Evolutionary conservation across 805 yeast genomes (phyloP), one percentile per base, ranked within the genome.

Genomic region (Lachancea waltii): DNA sequence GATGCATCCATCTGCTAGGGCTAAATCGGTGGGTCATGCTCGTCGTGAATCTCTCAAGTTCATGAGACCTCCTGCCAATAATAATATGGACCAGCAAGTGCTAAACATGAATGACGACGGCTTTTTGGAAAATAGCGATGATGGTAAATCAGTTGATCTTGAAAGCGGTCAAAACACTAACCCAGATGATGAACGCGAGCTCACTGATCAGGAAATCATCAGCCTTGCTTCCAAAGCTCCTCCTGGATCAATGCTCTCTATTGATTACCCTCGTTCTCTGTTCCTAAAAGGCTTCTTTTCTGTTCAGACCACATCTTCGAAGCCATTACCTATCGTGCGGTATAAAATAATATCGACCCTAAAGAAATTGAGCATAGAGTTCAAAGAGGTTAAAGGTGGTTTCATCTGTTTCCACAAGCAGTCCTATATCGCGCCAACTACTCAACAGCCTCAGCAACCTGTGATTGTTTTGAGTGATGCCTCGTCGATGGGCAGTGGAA

Each of bases 231-330:
- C 72, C 11, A 64, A 65, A 43, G 87, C 94, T 10, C 74, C 78
- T 40, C 76, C 81, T 2, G 85, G 85, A 39, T 64, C 82, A 11
- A 87, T 89, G 96, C 95, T 94, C 19, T 86, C 96, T 0, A 86
- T 90, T 58, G 96, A 89, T 54, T 85, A 79, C 56, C 95, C 96
- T 43, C 82, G 82, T 63, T 89, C 95, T 2, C 72, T 89, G 47
- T 87, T 86, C 67, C 70, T 89, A 58, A 85, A 87, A 57, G 97
- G 97, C 1, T 89, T 90, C 55, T 89, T 89, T 63, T 80, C 90
- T 43, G 97, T 89, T 34, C 96, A 89, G 63, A 85, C 95, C 1
- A 89, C 97, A 0, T 86, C 96, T 2, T 85, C 95, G 3, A 86
- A 86, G 52, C 92, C 95, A 14, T 69, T 90, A 40, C 89, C 95